phyloP scores from a whole-genome alignment of 257 asterid genomes.

The Przewalskia tangutica region DNA sequence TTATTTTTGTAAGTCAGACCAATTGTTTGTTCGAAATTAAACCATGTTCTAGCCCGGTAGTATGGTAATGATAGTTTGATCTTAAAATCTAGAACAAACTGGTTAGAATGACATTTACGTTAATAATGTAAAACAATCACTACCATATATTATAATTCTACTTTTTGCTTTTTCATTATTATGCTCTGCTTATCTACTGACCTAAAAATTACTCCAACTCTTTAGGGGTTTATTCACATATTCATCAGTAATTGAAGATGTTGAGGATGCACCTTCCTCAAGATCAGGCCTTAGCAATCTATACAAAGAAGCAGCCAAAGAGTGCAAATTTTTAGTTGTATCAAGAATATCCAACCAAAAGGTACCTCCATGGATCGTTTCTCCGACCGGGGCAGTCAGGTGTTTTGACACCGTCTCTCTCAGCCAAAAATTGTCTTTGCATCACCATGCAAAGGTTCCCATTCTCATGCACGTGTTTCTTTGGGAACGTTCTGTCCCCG shows the following conservation, averaged over 20 bases:
- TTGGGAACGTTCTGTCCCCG: constrained; percentile 45
- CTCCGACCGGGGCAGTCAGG: constrained; percentile 60
- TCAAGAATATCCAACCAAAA: constrained; percentile 67
- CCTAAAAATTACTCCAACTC: neutral
- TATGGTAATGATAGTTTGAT: neutral
- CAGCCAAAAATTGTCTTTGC: constrained; percentile 84
- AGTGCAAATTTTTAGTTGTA: constrained; percentile 45
- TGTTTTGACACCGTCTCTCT: constrained; percentile 77
- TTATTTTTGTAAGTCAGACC: neutral
- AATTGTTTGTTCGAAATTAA: neutral
- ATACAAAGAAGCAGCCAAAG: constrained; percentile 36
- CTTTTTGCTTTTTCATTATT: neutral
- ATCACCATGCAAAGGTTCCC: constrained; percentile 69
- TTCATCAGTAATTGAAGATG: constrained; percentile 55
- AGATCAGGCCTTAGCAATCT: constrained; percentile 57
- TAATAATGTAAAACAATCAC: neutral
- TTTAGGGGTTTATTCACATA: constrained; percentile 84
- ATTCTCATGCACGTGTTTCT: constrained; percentile 58
- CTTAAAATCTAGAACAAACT: neutral
- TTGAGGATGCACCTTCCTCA: constrained; percentile 40
- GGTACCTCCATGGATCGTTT: constrained; percentile 89
- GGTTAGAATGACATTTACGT: neutral
- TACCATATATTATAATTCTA: neutral
- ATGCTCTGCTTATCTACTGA: neutral
- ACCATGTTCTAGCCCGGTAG: neutral